Evolutionary conservation across 306 rosid species (phyloP), one percentile per base, ranked within the genome.

Genomic region (Cicer pinnatifidum): DNA sequence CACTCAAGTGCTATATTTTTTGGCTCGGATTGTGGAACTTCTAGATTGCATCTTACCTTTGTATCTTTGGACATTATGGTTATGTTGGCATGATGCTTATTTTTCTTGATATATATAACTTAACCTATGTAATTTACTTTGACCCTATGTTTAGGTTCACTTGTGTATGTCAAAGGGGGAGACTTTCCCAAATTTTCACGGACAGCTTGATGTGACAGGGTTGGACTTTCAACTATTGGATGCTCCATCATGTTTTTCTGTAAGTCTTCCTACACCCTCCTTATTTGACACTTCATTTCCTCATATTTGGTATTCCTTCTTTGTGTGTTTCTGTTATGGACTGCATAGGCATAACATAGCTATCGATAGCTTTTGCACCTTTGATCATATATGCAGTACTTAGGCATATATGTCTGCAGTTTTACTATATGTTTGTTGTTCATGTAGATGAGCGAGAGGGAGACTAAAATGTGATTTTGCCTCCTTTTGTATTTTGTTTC

Each of bases 161-260:
- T 69, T 93, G 82, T 89, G 96, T 89, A 83, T 93, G 98, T 91
- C 96, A 69, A 86, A 76, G 60, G 97, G 92, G 80, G 98, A 93
- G 84, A 84, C 85, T 58, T 93, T 93, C 85, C 96, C 97, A 28
- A 91, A 91, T 85, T 82, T 93, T 77, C 93, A 93, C 38, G 98
- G 98, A 81, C 98, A 88, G 81, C 96, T 93, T 85, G 96, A 93
- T 72, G 91, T 89, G 77, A 87, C 82, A 2, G 96, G 96, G 77
- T 76, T 89, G 92, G 89, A 85, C 61, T 93, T 93, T 80, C 93
- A 88, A 75, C 76, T 90, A 81, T 80, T 74, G 82, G 93, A 83
- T 80, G 97, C 97, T 23, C 93, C 98, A 8, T 93, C 98, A 68
- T 45, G 89, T 72, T 93, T 93, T 86, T 88, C 92, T 53, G 97